These are phyloP conservation scores for Floccularia luteovirens DNA, from an alignment of 768 basidiomycete genomes.

Conservation along the genomic window DNA sequence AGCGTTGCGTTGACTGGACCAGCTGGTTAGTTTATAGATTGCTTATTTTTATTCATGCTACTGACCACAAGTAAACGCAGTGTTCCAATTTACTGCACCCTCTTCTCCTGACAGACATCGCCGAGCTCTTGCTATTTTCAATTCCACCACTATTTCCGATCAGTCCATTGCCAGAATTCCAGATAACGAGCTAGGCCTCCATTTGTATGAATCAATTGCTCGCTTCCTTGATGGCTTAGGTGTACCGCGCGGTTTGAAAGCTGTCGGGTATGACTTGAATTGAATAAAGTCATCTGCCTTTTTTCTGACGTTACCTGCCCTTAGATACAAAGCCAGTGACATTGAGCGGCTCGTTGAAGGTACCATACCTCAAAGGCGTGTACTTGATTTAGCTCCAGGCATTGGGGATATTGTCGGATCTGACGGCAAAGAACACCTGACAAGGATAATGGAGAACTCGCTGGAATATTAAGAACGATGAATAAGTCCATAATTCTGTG, in stretches of 20 bases:
- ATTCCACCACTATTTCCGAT: slow-evolving; percentile 52
- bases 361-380: slow-evolving; percentile 86
- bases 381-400: slow-evolving; percentile 88
- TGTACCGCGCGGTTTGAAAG: slow-evolving; percentile 81
- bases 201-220: slow-evolving; percentile 82
- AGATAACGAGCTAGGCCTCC: slow-evolving; percentile 69
- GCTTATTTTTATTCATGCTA: neutral
- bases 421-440: slow-evolving; percentile 79
- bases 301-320: neutral
- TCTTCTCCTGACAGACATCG: slow-evolving; percentile 90
- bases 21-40: slow-evolving; percentile 41
- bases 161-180: slow-evolving; percentile 67
- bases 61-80: slow-evolving; percentile 21
- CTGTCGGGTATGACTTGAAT: slow-evolving; percentile 45
- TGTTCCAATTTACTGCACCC: slow-evolving; percentile 94
- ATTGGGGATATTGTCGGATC: slow-evolving; percentile 78
- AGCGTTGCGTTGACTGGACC: slow-evolving; percentile 87
- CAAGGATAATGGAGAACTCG: slow-evolving; percentile 72
- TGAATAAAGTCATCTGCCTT: neutral
- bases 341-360: slow-evolving; percentile 79
- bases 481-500: neutral
- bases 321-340: slow-evolving; percentile 58
- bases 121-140: slow-evolving; percentile 82
- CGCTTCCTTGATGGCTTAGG: slow-evolving; percentile 80
- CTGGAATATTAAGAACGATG: slow-evolving; percentile 53